Conservation (phyloP, 768 basidiomycete species). For the Tephrocybe sp. region DNA sequence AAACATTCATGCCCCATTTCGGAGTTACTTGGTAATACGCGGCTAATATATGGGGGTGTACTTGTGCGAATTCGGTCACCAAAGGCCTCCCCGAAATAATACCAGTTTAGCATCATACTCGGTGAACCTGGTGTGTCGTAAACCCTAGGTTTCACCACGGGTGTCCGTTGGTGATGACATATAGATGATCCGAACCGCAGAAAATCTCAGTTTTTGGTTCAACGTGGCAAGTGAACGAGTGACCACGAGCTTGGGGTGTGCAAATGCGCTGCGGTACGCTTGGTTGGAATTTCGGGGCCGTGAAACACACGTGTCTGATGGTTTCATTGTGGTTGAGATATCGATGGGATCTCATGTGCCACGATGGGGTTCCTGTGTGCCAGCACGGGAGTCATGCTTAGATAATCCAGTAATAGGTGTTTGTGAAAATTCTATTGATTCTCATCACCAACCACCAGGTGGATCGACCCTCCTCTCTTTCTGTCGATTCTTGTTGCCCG, state of each 20-base stretch:
- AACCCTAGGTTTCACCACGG: slow-evolving; percentile 4
- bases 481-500: slow-evolving; percentile 47
- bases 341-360: background rate
- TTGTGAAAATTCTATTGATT: slow-evolving; percentile 11
- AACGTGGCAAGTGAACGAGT: background rate
- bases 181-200: slow-evolving; percentile 13
- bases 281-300: too few species aligned
- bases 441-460: slow-evolving; percentile 37
- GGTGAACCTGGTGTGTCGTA: background rate
- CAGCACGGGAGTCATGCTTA: slow-evolving; percentile 13
- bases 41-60: too few species aligned
- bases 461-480: slow-evolving; percentile 49
- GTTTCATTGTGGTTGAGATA: background rate
- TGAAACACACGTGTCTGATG: too few species aligned
- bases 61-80: too few species aligned
- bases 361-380: background rate
- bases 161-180: slow-evolving; percentile 2
- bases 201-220: slow-evolving; percentile 1
- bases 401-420: slow-evolving; percentile 17
- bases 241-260: too few species aligned
- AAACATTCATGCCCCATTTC: too few species aligned
- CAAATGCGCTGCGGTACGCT: too few species aligned
- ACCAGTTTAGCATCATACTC: background rate
- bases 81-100: background rate
- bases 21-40: too few species aligned